Conservation (phyloP, 1,139 yeast genomes). For the Geotrichum australiense region DNA sequence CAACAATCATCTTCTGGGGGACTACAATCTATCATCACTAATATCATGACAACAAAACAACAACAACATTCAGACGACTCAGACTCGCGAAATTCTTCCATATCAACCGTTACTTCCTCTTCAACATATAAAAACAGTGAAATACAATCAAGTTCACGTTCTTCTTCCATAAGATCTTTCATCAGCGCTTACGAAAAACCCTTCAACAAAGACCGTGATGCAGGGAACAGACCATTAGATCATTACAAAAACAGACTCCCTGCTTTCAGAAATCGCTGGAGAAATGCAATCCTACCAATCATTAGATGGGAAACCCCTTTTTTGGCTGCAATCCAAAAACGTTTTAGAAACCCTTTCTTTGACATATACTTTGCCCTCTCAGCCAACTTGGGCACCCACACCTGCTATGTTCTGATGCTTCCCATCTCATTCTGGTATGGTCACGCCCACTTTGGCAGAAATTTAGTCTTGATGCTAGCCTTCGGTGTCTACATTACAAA, state of each 20-base stretch:
- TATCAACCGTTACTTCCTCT: conserved; percentile 10
- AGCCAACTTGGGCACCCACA: conserved; percentile 88
- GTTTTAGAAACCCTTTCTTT: conserved; percentile 44
- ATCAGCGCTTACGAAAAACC: conserved; percentile 28
- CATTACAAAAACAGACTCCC: conserved; percentile 60
- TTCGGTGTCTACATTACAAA: conserved; percentile 81
- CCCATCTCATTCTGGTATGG: conserved; percentile 90
- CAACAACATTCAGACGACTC: background rate
- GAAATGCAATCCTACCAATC: conserved; percentile 51
- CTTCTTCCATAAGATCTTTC: conserved; percentile 26
- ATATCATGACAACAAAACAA: conserved; percentile 9
- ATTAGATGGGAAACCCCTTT: conserved; percentile 62
- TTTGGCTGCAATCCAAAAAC: conserved; percentile 51
- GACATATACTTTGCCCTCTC: conserved; percentile 83
- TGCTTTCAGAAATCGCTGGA: conserved; percentile 49
- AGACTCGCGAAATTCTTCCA: conserved; percentile 11
- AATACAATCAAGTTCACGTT: conserved; percentile 17
- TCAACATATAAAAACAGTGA: conserved; percentile 3
- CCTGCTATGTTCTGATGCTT: conserved; percentile 81
- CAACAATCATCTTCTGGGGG: conserved; percentile 4
- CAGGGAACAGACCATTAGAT: conserved; percentile 62
- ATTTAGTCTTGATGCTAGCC: conserved; percentile 70
- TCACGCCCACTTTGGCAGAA: conserved; percentile 46
- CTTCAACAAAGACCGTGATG: conserved; percentile 40
- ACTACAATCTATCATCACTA: conserved; percentile 12